Evolutionary conservation across 257 asterid genomes (phyloP), one percentile per base, ranked within the genome.

Genomic region (Ajuga chamaepitys): DNA sequence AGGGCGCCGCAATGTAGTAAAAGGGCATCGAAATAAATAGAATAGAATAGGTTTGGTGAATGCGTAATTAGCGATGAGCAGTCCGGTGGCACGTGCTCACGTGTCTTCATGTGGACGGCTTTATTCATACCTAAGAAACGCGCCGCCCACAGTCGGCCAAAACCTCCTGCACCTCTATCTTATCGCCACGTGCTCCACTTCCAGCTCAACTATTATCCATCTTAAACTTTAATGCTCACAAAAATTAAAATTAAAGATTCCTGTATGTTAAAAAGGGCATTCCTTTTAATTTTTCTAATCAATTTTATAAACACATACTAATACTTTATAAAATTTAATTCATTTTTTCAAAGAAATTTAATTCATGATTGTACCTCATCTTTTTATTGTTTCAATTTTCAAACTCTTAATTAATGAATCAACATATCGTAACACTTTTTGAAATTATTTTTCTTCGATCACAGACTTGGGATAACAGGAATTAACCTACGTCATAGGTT

Each of bases 101-200:
- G 85, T 79, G 85, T 37, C 68, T 52, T 64, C 79, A 78, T 74
- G 80, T 70, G 74, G 60, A 58, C 74, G 83, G 40, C 76, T 73
- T 66, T 71, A 56, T 61, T 52, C 67, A 7, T 40, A 34, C 28
- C 57, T 54, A 60, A 64, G 69, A 37, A 17, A 73, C 68, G 25
- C 81, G 79, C 80, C 80, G 74, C 57, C 77, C 82, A n/a, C 13
- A 28, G 78, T 58, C 80, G 78, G 80, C 82, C 69, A 50, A 59
- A 2, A 9, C 22, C 56, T 21, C 61, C 30, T 28, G 17, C 52
- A 24, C 80, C 74, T 62, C 74, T 68, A 69, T 13, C 58, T 61
- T 25, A 50, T 7, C 46, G 72, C 79, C 85, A 71, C 85, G 81
- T 84, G 86, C 14, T 45, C 5, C 58, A 0, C 8, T 25, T 70